Percentiles rank a stretch among this genome's conserved stretches.
Evolutionary conservation across 495 filamentous ascomycete species (phyloP).

Genomic region (Viridothelium virens): DNA sequence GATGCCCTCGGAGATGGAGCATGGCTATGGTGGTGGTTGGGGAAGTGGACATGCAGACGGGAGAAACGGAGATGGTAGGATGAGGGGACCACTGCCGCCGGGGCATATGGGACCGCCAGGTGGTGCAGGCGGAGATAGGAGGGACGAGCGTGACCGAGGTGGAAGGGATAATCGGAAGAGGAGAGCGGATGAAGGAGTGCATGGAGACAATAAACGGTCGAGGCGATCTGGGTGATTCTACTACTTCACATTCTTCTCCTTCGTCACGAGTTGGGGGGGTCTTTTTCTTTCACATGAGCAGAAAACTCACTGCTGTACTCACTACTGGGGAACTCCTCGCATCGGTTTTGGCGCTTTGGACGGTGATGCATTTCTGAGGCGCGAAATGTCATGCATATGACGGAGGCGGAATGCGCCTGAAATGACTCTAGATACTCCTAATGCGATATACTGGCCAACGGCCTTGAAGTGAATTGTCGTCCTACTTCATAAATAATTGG

Average conservation of each 20-base stretch:
- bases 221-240: slow-evolving; percentile 8
- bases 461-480: neutral
- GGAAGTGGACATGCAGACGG: slow-evolving; percentile 11
- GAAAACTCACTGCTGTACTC: too few relatives aligned
- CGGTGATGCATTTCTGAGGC: slow-evolving; percentile 7
- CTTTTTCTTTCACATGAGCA: neutral
- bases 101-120: neutral
- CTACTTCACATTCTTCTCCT: neutral
- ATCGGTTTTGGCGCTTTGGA: neutral
- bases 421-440: neutral
- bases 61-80: slow-evolving; percentile 15
- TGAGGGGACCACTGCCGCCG: slow-evolving; percentile 1
- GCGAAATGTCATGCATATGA: neutral
- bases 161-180: slow-evolving; percentile 21
- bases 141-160: slow-evolving; percentile 10
- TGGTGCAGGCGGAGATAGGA: slow-evolving; percentile 8
- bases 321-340: neutral
- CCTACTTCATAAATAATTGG: too few relatives aligned
- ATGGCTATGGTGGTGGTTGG: neutral
- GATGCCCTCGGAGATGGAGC: neutral
- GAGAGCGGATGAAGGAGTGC: slow-evolving; percentile 16
- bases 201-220: slow-evolving; percentile 13
- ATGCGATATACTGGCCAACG: neutral
- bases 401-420: too few relatives aligned
- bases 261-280: neutral